Evolutionary conservation across 2,329 filamentous ascomycete genomes (phyloP), one percentile per base, ranked within the genome.

Genomic region (Trichoderma sp.): DNA sequence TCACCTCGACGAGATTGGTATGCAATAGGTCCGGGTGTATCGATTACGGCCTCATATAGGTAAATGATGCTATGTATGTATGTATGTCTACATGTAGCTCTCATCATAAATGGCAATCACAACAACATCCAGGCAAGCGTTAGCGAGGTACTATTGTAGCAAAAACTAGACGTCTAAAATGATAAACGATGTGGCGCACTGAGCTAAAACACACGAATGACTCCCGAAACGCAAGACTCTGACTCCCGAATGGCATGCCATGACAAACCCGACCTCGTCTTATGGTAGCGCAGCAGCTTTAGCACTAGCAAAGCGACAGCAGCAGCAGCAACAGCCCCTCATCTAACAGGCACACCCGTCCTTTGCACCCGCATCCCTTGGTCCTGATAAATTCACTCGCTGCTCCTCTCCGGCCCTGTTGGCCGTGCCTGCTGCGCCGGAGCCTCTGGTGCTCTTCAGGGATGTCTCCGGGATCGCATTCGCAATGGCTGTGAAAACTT

Each of bases 381-480:
- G 87, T 63, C 91, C 91, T 60, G 89, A 90, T 75, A 97, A 83
- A 79, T 96, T 97, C 71, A 98, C 94, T 74, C 94, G 87, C 75
- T 91, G 85, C 81, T 94, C 87, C 78, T 91, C 86, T 68, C 85
- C 81, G 77, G 83, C 82, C 76, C 89, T 80, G 79, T 88, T 86
- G 76, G 87, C 84, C 68, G 86, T 82, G 72, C 84, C 85, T 21
- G 88, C 85, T 59, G 89, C 90, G n/a, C 87, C 86, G 21, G 87
- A 84, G n/a, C 91, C 91, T 74, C 93, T 88, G 39, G 92, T 87
- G 61, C 91, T 94, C 88, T 98, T 98, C 79, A 98, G 83, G 71
- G 93, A 97, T 64, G 94, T 97, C 85, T 99, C 96, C 1, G 96
- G 96, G 76, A 99, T 99, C 51, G 94, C 94, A 78, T 98, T 98